Conservation (phyloP, 108 stramenopile genomes). For the Schizochytrium sp. region DNA sequence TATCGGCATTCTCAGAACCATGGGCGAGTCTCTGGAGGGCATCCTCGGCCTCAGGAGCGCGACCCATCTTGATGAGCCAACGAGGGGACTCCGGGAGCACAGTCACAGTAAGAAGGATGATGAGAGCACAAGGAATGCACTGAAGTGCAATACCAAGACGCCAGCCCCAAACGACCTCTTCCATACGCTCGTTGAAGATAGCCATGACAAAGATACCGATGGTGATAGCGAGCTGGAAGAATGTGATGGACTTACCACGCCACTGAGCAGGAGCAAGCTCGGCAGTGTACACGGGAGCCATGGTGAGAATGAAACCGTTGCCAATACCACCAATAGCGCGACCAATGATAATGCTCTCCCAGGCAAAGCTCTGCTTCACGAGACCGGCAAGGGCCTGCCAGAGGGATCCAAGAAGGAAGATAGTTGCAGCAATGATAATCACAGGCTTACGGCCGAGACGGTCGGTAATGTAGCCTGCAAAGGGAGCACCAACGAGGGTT, state of each 20-base stretch:
- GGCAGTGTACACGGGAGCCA: conserved; percentile 44
- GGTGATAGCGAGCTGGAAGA: conserved; percentile 57
- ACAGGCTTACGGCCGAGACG: conserved; percentile 19
- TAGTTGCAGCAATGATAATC: neutral
- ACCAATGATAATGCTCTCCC: conserved; percentile 26
- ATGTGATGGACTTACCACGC: conserved; percentile 23
- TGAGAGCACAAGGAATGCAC: conserved; percentile 52
- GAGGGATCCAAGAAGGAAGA: neutral
- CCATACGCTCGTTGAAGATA: neutral
- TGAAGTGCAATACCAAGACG: conserved; percentile 62
- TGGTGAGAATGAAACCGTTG: conserved; percentile 45
- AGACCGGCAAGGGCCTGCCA: conserved; percentile 46
- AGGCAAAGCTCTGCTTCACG: neutral
- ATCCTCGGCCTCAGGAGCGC: conserved; percentile 20
- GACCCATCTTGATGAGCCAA: conserved; percentile 20
- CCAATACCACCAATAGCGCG: conserved; percentile 29
- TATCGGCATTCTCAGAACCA: neutral
- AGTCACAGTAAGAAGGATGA: conserved; percentile 13
- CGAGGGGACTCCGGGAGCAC: conserved; percentile 50
- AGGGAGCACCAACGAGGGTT: conserved; percentile 2
- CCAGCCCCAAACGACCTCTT: neutral
- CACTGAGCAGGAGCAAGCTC: conserved; percentile 45
- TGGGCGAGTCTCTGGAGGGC: neutral
- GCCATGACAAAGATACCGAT: conserved; percentile 52
- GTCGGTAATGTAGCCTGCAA: conserved; percentile 30